phyloP scores from a whole-genome alignment of 805 yeast genomes.

The Cyberlindnera mycetangii region DNA sequence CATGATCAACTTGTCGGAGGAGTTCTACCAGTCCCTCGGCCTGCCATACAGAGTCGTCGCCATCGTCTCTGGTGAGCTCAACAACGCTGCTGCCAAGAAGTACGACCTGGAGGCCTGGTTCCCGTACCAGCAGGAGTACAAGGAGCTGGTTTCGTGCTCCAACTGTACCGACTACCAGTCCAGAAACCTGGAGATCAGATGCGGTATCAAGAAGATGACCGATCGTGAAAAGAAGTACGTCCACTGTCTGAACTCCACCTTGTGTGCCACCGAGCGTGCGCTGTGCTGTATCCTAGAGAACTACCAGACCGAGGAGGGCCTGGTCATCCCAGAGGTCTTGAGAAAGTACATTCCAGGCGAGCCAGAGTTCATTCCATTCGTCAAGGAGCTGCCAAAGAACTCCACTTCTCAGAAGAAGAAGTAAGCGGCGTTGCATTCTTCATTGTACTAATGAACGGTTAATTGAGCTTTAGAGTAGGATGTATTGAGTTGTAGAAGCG shows the following conservation, averaged over 20 bases:
- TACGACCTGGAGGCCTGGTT: constrained; percentile 99
- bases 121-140: constrained; percentile 98
- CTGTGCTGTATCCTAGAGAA: constrained; percentile 95
- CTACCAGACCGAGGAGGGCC: constrained; percentile 96
- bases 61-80: constrained; percentile 96
- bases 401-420: constrained; percentile 66
- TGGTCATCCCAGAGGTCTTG: constrained; percentile 89
- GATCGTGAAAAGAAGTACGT: constrained; percentile 97
- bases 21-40: constrained; percentile 86
- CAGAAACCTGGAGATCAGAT: constrained; percentile 96
- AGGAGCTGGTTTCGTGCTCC: constrained; percentile 96
- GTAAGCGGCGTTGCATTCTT: too few relatives aligned
- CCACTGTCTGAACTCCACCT: constrained; percentile 95
- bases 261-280: constrained; percentile 98
- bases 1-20: constrained; percentile 90
- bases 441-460: too few relatives aligned
- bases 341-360: constrained; percentile 97
- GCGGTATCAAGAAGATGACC: constrained; percentile 94
- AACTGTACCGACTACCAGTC: constrained; percentile 99
- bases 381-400: constrained; percentile 90
- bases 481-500: too few relatives aligned
- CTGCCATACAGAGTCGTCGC: constrained; percentile 97
- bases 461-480: too few relatives aligned
- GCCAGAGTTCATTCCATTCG: constrained; percentile 92
- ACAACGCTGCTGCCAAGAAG: constrained; percentile 98